Conservation (phyloP, 2,329 filamentous ascomycete genomes). For the Phaeosphaeriaceae sp. region DNA sequence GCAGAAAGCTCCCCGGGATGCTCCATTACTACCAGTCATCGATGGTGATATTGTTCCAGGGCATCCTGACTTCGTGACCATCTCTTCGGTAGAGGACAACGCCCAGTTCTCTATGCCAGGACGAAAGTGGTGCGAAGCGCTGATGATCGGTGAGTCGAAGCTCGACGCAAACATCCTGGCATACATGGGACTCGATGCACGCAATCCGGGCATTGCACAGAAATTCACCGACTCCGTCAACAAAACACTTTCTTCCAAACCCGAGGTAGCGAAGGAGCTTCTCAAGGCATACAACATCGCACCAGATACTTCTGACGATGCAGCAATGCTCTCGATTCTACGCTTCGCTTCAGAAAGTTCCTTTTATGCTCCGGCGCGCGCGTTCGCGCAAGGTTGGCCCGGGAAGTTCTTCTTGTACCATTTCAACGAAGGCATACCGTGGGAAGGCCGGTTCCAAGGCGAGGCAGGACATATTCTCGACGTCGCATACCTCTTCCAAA, state of each 20-base stretch:
- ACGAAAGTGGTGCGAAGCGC: conserved; percentile 55
- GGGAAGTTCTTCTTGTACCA: conserved; percentile 44
- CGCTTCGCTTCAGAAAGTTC: conserved; percentile 56
- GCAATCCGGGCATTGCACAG: conserved; percentile 40
- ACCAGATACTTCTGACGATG: conserved; percentile 46
- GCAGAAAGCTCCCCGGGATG: conserved; percentile 48
- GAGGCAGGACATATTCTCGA: conserved; percentile 46
- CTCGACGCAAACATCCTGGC: conserved; percentile 51
- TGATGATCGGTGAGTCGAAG: conserved; percentile 59
- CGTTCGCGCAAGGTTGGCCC: conserved; percentile 51
- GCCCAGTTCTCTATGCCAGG: conserved; percentile 45
- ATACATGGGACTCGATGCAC: conserved; percentile 31
- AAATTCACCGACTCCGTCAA: conserved; percentile 46
- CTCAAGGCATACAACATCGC: conserved; percentile 53
- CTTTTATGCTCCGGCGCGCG: conserved; percentile 55
- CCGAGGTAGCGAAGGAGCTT: conserved; percentile 27
- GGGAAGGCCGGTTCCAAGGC: conserved; percentile 44
- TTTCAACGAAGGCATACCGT: conserved; percentile 46
- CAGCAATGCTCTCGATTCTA: conserved; percentile 53
- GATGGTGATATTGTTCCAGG: conserved; percentile 54
- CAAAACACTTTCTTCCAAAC: conserved; percentile 34
- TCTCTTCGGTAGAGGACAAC: conserved; percentile 35
- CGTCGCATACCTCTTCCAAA: conserved; percentile 43
- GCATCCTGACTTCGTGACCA: conserved; percentile 31
- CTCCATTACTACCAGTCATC: conserved; percentile 48